Base-by-base conservation (phyloP, 2,329 filamentous ascomycete genomes). In the Diaporthe caulivora region DNA sequence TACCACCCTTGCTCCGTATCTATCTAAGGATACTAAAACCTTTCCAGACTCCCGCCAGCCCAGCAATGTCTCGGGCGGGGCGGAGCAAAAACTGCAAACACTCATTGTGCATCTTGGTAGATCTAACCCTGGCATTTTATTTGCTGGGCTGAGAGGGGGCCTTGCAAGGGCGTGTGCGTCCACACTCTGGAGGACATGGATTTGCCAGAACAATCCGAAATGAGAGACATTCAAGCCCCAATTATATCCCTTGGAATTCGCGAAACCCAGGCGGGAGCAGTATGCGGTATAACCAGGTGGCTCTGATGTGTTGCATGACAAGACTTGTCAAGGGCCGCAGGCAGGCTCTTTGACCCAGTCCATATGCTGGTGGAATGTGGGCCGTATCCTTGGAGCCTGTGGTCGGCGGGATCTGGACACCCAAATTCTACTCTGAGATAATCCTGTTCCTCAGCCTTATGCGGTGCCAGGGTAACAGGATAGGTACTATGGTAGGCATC, bases 61-160 rank as follows among this genome's bases (percentile, higher is more conserved):
- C 44, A 65, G 31, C 24, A 47, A 40, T 67, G 62, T 67, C 62
- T 67, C 62, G 62, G 62, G 47, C 62, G 44, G 62, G 31, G 62
- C 62, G 47, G 62, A 26, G 29, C 13, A 24, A 53, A 53, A 26
- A 26, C 44, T 40, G 44, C 31, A 67, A 67, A 51, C 47, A 13
- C 13, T 34, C 26, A 29, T 65, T 67, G 44, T 51, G 62, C 31
- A 9, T 10, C 31, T 15, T 17, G 21, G 42, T 49, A 6, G 60
- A n/a, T 42, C 60, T 64, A 64, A 64, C 60, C 42, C 42, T 49
- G 26, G 18, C 17, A 24, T 9, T 11, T 21, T 49, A n/a, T 44
- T 26, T 42, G 8, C 40, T 29, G 3, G n/a, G 24, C 24, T 11
- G 26, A 5, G 24, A 8, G 37, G 55, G 55, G 24, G 24, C n/a